Base-by-base conservation (phyloP, 768 basidiomycete genomes). In the Naganishia randhawae region DNA sequence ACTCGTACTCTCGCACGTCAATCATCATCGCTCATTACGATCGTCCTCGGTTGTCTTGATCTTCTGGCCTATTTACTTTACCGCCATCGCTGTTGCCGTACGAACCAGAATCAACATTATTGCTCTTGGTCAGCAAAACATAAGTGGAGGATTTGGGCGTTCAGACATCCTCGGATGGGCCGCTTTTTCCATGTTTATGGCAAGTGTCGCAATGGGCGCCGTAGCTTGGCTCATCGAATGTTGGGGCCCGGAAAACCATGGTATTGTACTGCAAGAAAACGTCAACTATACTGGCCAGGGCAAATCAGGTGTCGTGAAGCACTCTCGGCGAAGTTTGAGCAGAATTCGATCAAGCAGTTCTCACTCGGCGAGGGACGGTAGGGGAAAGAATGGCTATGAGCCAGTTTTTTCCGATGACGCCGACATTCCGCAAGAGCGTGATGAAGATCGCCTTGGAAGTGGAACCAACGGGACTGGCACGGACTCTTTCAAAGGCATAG, bases 31-130 rank as follows among this genome's bases (percentile, higher is more conserved):
- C 17, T 84, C 87, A 0, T 85, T 86, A 19, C 83, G 84, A 10
- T 88, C 92, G 0, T 91, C 90, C 0, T 83, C 89, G 1, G 75
- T 86, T 14, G 80, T 92, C 41, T 84, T 96, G 11, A 76, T 94
- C 54, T 94, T 91, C 80, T 95, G 90, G 89, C 90, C 91, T 0
- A 61, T 84, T 10, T 90, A 91, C 72, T 57, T 85, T 14, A 22
- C 82, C 17, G 81, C 81, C 0, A 72, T 86, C 0, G 73, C 80
- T 13, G 76, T 90, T 6, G 86, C 88, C 84, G 81, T 85, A 0
- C 84, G 91, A 8, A 90, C 92, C 0, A 32, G 48, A 31, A 64
- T 64, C 45, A 51, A 48, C 31, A 64, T 64, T 14, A 33, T 64
- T 17, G 50, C 45, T 17, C 25, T 64, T 7, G 63, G 63, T 33